phyloP scores from a whole-genome alignment of 2,329 filamentous ascomycete species.

The Penicillium decumbens region DNA sequence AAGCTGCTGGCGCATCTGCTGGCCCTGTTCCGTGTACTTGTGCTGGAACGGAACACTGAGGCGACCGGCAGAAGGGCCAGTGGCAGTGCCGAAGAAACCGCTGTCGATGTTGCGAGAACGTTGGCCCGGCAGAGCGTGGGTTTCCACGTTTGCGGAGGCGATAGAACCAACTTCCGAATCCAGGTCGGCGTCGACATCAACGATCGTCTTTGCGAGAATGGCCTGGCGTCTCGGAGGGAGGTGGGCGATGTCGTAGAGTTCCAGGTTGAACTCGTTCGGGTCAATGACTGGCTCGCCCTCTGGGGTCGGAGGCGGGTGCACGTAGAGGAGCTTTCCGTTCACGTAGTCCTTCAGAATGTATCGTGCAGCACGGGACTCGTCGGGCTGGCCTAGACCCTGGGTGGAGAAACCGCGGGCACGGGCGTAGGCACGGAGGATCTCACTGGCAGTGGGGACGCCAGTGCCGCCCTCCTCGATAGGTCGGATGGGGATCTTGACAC shows the following conservation, averaged over 20 bases:
- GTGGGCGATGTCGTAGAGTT: constrained; percentile 78
- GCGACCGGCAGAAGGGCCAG: constrained; percentile 57
- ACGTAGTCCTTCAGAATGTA: constrained; percentile 96
- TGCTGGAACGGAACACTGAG: constrained; percentile 79
- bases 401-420: constrained; percentile 86
- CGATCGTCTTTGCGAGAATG: constrained; percentile 45
- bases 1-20: constrained; percentile 66
- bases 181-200: constrained; percentile 38
- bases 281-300: constrained; percentile 52
- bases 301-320: constrained; percentile 69
- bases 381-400: constrained; percentile 81
- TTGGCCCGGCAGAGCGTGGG: constrained; percentile 48
- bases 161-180: constrained; percentile 24
- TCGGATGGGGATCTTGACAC: constrained; percentile 77
- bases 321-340: constrained; percentile 88
- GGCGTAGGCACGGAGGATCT: constrained; percentile 81
- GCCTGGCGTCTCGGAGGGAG: constrained; percentile 75
- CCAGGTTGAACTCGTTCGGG: constrained; percentile 72
- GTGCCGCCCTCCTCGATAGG: constrained; percentile 89
- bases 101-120: constrained; percentile 79
- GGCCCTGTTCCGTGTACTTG: constrained; percentile 79
- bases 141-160: constrained; percentile 25
- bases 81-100: constrained; percentile 73
- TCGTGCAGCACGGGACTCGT: constrained; percentile 85
- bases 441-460: constrained; percentile 75